These are phyloP conservation scores for Austroboletus novae-zelandiae DNA, from an alignment of 1,284 basidiomycete species.

Conservation along the genomic window DNA sequence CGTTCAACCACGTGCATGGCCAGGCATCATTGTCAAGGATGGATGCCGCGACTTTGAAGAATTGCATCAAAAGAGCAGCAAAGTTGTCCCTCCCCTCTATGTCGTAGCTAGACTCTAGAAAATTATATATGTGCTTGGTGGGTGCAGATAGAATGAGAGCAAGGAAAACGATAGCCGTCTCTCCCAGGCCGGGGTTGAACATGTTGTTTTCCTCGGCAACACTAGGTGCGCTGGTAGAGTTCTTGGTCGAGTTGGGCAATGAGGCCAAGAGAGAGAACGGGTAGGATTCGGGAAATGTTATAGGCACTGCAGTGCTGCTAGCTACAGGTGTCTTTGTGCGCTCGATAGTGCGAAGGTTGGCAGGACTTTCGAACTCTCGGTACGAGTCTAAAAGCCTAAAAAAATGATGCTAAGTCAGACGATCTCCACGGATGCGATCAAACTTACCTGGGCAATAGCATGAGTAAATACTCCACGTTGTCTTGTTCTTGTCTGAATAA, in stretches of 20 bases:
- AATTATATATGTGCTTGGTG: slow-evolving; percentile 73
- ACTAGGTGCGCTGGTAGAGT: slow-evolving; percentile 41
- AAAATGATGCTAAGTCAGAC: slow-evolving; percentile 11
- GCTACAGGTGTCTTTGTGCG: slow-evolving; percentile 63
- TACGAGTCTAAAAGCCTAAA: slow-evolving; percentile 70
- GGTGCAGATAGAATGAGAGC: slow-evolving; percentile 82
- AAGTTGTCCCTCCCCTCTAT: slow-evolving; percentile 86
- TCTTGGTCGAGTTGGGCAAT: slow-evolving; percentile 52
- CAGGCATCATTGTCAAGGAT: slow-evolving; percentile 89
- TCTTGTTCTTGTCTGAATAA: slow-evolving; percentile 83
- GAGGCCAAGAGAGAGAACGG: slow-evolving; percentile 84
- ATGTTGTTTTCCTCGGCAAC: slow-evolving; percentile 43
- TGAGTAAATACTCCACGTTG: slow-evolving; percentile 87
- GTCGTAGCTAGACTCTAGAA: slow-evolving; percentile 77
- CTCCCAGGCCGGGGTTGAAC: slow-evolving; percentile 83
- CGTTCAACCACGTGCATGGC: slow-evolving; percentile 90
- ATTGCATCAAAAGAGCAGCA: slow-evolving; percentile 65
- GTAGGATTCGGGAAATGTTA: slow-evolving; percentile 91
- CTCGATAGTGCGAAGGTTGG: slow-evolving; percentile 69
- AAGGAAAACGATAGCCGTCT: slow-evolving; percentile 84
- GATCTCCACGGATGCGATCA: not conserved
- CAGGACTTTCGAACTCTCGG: slow-evolving; percentile 72
- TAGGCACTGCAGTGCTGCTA: slow-evolving; percentile 63
- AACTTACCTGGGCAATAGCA: slow-evolving; percentile 79
- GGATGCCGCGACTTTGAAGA: slow-evolving; percentile 82